Evolutionary conservation across 306 rosid species (phyloP).

Genomic region (Rosa multiflora): DNA sequence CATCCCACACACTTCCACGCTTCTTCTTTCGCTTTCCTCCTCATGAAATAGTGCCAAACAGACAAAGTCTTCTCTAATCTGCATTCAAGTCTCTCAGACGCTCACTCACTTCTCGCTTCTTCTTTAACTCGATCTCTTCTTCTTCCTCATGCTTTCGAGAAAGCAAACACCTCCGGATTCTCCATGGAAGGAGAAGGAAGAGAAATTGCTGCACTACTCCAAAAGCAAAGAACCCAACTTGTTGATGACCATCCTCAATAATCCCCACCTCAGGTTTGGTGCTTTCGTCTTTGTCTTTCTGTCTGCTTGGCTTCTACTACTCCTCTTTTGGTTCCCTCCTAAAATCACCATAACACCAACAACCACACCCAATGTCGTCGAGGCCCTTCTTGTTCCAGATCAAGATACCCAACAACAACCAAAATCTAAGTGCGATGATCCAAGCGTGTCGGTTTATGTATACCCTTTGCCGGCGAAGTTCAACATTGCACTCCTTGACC

Average conservation of each 20-base stretch:
- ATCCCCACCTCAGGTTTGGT: slow-evolving; percentile 25
- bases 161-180: slow-evolving; percentile 37
- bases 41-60: background rate
- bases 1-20: background rate
- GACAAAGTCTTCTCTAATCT: background rate
- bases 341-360: background rate
- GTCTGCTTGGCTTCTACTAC: slow-evolving; percentile 37
- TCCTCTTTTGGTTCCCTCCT: slow-evolving; percentile 38
- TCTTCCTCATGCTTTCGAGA: slow-evolving; percentile 46
- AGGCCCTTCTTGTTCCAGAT: background rate
- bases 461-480: slow-evolving; percentile 62
- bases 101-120: background rate
- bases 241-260: background rate
- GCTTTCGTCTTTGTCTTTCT: slow-evolving; percentile 42
- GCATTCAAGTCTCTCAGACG: background rate
- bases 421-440: slow-evolving; percentile 38
- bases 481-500: slow-evolving; percentile 51
- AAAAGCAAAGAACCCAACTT: slow-evolving; percentile 2
- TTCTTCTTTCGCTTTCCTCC: background rate
- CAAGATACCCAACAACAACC: background rate
- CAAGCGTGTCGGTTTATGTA: slow-evolving; percentile 42
- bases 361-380: background rate
- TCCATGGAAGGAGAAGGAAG: slow-evolving; percentile 23
- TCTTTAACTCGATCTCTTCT: background rate
- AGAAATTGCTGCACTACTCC: background rate